Conservation (phyloP, 495 filamentous ascomycete species). For the Penicillium lividum region DNA sequence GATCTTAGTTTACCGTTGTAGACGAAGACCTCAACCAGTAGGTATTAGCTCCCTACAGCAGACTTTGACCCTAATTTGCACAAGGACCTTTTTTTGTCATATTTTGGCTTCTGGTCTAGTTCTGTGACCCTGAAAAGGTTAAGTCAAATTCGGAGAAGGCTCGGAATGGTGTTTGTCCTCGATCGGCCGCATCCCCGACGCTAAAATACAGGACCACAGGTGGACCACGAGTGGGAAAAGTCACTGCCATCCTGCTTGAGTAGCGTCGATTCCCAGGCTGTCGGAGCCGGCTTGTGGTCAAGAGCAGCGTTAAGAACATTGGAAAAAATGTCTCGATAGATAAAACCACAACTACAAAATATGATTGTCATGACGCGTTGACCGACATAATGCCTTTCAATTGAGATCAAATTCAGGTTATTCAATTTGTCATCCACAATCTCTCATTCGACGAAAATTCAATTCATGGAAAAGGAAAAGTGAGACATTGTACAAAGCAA, state of each 20-base stretch:
- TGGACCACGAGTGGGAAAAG: not conserved
- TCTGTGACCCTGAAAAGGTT: not conserved
- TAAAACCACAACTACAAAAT: too few species aligned
- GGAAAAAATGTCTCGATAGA: not conserved
- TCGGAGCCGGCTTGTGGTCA: not conserved
- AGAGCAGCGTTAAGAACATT: not conserved
- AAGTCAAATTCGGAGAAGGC: not conserved
- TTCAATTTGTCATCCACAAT: too few species aligned
- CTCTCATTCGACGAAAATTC: too few species aligned
- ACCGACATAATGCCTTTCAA: too few species aligned
- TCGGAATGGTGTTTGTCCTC: not conserved
- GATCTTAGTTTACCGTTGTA: not conserved
- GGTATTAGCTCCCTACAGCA: not conserved
- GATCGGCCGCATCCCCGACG: not conserved
- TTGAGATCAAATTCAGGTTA: too few species aligned
- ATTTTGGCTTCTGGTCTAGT: not conserved
- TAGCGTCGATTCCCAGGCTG: not conserved
- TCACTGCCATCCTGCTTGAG: not conserved
- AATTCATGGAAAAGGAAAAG: too few species aligned
- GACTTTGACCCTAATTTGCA: too few species aligned
- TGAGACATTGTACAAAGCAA: too few species aligned
- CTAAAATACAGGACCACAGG: not conserved
- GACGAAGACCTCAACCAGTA: not conserved
- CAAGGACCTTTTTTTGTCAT: not conserved
- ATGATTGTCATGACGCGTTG: too few species aligned